Percentiles rank a stretch among this genome's conserved stretches.
Conservation (phyloP, 371 early-diverging fungal genomes). For the Chytridium lagenaria region DNA sequence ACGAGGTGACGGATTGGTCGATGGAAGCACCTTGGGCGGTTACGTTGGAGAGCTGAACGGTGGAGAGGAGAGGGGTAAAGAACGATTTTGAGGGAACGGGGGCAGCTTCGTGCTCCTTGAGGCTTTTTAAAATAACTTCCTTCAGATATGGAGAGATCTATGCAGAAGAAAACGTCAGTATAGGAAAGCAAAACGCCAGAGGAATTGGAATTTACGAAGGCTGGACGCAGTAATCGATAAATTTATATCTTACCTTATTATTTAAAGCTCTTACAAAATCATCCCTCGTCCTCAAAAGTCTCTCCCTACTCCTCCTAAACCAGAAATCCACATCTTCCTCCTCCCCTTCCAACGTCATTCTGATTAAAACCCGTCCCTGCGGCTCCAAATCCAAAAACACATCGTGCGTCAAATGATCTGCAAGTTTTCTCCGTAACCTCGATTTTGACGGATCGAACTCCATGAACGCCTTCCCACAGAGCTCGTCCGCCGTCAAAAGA, state of each 20-base stretch:
- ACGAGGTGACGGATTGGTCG: slow-evolving; percentile 36
- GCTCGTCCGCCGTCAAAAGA: slow-evolving; percentile 76
- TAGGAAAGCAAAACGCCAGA: not conserved
- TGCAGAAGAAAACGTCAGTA: too few species aligned
- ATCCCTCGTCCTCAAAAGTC: slow-evolving; percentile 45
- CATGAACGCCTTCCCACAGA: slow-evolving; percentile 48
- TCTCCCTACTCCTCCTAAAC: slow-evolving; percentile 67
- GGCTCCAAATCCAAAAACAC: slow-evolving; percentile 80
- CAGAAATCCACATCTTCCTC: slow-evolving; percentile 90
- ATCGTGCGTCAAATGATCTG: slow-evolving; percentile 80
- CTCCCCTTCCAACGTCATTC: slow-evolving; percentile 88
- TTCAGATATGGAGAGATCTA: slow-evolving; percentile 43
- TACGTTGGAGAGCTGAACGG: slow-evolving; percentile 48
- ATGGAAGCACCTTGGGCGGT: slow-evolving; percentile 50
- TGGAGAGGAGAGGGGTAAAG: slow-evolving; percentile 43
- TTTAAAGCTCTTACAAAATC: slow-evolving; percentile 46
- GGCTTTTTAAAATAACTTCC: slow-evolving; percentile 50
- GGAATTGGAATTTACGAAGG: not conserved
- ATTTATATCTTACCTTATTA: slow-evolving; percentile 25
- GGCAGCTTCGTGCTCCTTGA: slow-evolving; percentile 57
- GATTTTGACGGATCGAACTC: slow-evolving; percentile 34
- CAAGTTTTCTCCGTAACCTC: slow-evolving; percentile 68
- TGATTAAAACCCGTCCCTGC: slow-evolving; percentile 77
- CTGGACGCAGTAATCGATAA: not conserved
- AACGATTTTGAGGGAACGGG: slow-evolving; percentile 48